Percentiles rank a stretch among this genome's conserved stretches.
phyloP scores from a whole-genome alignment of 2,329 filamentous ascomycete species.

The Phyllosticta citriasiana region DNA sequence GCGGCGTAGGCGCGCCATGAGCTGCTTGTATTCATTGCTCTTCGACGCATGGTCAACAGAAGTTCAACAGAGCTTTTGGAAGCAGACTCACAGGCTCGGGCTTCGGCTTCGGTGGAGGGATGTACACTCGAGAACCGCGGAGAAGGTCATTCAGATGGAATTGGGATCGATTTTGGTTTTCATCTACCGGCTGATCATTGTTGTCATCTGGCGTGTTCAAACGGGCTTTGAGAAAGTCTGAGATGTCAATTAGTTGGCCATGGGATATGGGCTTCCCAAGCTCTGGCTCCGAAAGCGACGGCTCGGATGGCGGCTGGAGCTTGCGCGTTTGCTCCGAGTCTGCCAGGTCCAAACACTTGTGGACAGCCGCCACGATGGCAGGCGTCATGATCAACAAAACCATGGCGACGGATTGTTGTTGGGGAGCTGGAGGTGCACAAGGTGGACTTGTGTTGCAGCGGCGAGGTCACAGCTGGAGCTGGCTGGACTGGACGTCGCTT shows the following conservation, averaged over 20 bases:
- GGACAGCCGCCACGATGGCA: conserved; percentile 54
- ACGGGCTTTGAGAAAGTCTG: conserved; percentile 40
- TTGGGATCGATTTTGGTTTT: background rate
- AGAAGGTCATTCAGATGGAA: conserved; percentile 56
- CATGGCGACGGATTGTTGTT: conserved; percentile 38
- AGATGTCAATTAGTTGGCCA: conserved; percentile 54
- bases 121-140: conserved; percentile 60
- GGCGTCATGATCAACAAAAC: conserved; percentile 69
- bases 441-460: background rate
- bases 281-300: conserved; percentile 40
- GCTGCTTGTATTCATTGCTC: conserved; percentile 66
- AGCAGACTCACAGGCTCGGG: conserved; percentile 55
- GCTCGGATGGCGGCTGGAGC: conserved; percentile 31
- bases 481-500: background rate
- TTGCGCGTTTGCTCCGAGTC: conserved; percentile 16
- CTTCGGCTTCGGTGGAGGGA: conserved; percentile 65
- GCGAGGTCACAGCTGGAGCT: background rate
- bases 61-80: background rate
- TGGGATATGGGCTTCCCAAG: conserved; percentile 64
- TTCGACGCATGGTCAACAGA: conserved; percentile 36
- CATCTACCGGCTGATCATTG: conserved; percentile 17
- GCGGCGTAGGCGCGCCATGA: conserved; percentile 76
- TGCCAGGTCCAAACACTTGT: conserved; percentile 20
- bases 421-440: background rate
- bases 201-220: conserved; percentile 1